These are phyloP conservation scores for Schizonepeta tenuifolia DNA, from an alignment of 257 asterid species.

Conservation along the genomic window DNA sequence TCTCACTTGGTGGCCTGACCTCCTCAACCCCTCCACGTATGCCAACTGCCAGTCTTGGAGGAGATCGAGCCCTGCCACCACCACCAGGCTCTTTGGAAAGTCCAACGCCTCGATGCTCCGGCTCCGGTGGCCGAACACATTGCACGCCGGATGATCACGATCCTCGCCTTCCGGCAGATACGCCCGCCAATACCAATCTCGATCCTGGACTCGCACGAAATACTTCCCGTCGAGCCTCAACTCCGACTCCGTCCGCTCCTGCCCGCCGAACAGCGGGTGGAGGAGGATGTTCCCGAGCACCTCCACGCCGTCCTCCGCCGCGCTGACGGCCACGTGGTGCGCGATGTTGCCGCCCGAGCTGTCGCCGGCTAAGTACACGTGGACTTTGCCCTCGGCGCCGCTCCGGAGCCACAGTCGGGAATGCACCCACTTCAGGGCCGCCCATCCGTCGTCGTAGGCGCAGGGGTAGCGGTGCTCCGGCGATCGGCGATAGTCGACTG, in stretches of 20 bases:
- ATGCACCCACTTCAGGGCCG: constrained; percentile 74
- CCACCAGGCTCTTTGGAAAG: constrained; percentile 69
- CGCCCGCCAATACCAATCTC: constrained; percentile 95
- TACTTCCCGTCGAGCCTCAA: constrained; percentile 65
- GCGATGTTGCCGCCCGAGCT: constrained; percentile 91
- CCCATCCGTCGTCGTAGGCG: constrained; percentile 88
- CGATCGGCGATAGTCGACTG: constrained; percentile 77
- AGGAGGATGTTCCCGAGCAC: constrained; percentile 73
- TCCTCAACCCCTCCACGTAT: constrained; percentile 64
- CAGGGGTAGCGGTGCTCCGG: constrained; percentile 81
- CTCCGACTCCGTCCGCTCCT: constrained; percentile 74
- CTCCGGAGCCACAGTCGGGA: constrained; percentile 71
- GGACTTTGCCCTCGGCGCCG: constrained; percentile 52
- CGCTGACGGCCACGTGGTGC: constrained; percentile 75
- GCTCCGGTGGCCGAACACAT: constrained; percentile 73
- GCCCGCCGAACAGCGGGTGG: constrained; percentile 80
- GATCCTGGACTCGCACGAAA: constrained; percentile 68
- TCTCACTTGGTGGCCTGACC: constrained; percentile 55
- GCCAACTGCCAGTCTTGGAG: constrained; percentile 82
- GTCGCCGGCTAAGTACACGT: constrained; percentile 71
- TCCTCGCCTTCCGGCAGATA: constrained; percentile 78
- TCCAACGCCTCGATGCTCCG: constrained; percentile 43
- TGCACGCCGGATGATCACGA: constrained; percentile 87
- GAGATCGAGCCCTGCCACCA: constrained; percentile 85
- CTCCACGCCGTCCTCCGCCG: constrained; percentile 58